Conservation (phyloP, 202 grass and related monocot genomes). For the Schoenoplectus triqueter region DNA sequence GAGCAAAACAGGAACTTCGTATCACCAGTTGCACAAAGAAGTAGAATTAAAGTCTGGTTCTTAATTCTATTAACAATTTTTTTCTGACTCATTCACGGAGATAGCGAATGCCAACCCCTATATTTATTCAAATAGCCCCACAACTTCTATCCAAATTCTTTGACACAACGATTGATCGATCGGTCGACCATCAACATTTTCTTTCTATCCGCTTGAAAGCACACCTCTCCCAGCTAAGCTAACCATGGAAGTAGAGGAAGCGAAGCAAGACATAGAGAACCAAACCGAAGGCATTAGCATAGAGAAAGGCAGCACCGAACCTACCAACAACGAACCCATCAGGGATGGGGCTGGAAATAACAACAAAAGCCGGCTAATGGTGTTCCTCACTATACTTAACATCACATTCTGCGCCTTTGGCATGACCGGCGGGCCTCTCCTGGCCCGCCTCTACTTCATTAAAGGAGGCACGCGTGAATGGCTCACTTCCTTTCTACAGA, state of each 20-base stretch:
- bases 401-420: constrained; percentile 56
- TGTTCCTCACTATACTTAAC: constrained; percentile 54
- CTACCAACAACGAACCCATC: neutral
- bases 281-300: constrained; percentile 44
- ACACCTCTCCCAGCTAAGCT: neutral
- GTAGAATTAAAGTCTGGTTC: too few relatives aligned
- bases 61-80: too few relatives aligned
- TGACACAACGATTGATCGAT: neutral
- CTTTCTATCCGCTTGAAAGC: neutral
- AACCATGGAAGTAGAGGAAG: neutral
- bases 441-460: constrained; percentile 75
- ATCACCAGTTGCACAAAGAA: too few relatives aligned
- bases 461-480: constrained; percentile 77
- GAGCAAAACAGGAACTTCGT: too few relatives aligned
- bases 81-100: too few relatives aligned
- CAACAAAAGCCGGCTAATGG: constrained; percentile 35
- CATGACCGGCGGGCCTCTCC: constrained; percentile 63
- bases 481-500: constrained; percentile 70
- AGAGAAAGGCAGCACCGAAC: constrained; percentile 39
- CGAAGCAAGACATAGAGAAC: neutral
- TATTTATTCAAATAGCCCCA: constrained; percentile 9
- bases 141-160: neutral
- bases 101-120: neutral
- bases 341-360: neutral
- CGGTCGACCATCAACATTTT: too few relatives aligned